These are phyloP conservation scores for Xerocomus nothofagi DNA, from an alignment of 1,284 basidiomycete genomes.

Conservation along the genomic window DNA sequence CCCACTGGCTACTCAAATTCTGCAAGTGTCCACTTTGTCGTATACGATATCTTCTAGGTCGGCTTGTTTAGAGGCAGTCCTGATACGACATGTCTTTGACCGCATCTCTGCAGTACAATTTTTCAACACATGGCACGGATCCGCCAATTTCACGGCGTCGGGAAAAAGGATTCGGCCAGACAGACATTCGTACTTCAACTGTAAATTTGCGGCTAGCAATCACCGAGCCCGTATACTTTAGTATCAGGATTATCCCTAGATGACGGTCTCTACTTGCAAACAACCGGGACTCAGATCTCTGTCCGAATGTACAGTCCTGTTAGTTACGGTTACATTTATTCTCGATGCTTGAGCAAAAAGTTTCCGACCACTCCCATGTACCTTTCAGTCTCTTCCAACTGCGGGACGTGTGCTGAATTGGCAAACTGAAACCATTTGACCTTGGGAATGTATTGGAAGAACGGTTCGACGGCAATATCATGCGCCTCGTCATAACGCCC, in stretches of 20 bases:
- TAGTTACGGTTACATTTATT: too few species aligned
- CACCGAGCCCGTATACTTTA: neutral
- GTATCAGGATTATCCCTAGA: neutral
- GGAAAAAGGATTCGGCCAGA: constrained; percentile 30
- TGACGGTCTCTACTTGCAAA: neutral
- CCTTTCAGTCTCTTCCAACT: constrained; percentile 47
- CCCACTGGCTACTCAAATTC: constrained; percentile 89
- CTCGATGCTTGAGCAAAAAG: constrained; percentile 32
- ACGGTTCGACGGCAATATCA: too few species aligned
- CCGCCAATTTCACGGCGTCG: constrained; percentile 73
- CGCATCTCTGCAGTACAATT: neutral
- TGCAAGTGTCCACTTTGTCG: constrained; percentile 53
- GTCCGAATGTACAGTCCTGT: neutral
- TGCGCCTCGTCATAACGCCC: too few species aligned
- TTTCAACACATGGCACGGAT: constrained; percentile 72
- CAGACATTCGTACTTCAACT: constrained; percentile 12
- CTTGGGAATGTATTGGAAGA: too few species aligned
- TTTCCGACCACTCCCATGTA: constrained; percentile 42
- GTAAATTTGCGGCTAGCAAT: constrained; percentile 9
- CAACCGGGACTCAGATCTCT: neutral
- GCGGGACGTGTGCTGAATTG: constrained; percentile 45
- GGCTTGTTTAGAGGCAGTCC: constrained; percentile 56
- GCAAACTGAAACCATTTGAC: constrained; percentile 52
- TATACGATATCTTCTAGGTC: constrained; percentile 3
- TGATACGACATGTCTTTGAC: constrained; percentile 50